Evolutionary conservation across 2,329 filamentous ascomycete genomes (phyloP), one percentile per base, ranked within the genome.

Genomic region (Sarocladiaceae sp.): DNA sequence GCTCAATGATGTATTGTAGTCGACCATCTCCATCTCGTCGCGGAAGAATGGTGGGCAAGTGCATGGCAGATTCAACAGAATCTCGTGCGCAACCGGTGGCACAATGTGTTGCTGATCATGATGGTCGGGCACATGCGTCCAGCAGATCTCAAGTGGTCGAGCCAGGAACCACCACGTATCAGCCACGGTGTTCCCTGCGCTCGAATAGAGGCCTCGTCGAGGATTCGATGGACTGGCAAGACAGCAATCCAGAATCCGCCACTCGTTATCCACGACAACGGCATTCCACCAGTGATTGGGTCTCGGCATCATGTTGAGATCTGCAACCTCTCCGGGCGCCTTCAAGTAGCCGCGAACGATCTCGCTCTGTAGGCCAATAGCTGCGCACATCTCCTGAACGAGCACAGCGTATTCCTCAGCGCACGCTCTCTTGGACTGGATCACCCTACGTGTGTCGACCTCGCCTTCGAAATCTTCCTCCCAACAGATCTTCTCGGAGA

Each of bases 251-350:
- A 98, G 88, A 52, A 97, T 85, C 42, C 93, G 85, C 93, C 93
- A 98, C 65, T 96, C 89, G 18, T 86, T 84, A 61, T 98, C 93
- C 7, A 96, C 82, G 27, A 96, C 69, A 15, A 97, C 88, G 1
- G 88, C 83, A 55, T 98, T 98, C 93, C 93, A 98, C 82, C 86
- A 97, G 65, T 98, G 93, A 57, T 98, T 98, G 0, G 91, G 77
- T 23, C 83, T 80, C n/a, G 88, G 87, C 61, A 91, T 80, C 47
- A 84, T 83, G 49, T 85, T 86, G 33, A 89, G 71, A 55, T 97
- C 90, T 1, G 85, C 72, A 6, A 83, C 69, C 56, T 97, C 93
- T 1, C 91, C 91, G 0, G 93, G 93, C 1, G 78, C 74, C 62
- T 98, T 98, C 45, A 98, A 78, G 58, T 93, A 97, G 1, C 93